A percentile compares a stretch with the other conserved stretches of the same genome.
phyloP scores from a whole-genome alignment of 2,329 filamentous ascomycete species.

The Colletotrichum sp. region DNA sequence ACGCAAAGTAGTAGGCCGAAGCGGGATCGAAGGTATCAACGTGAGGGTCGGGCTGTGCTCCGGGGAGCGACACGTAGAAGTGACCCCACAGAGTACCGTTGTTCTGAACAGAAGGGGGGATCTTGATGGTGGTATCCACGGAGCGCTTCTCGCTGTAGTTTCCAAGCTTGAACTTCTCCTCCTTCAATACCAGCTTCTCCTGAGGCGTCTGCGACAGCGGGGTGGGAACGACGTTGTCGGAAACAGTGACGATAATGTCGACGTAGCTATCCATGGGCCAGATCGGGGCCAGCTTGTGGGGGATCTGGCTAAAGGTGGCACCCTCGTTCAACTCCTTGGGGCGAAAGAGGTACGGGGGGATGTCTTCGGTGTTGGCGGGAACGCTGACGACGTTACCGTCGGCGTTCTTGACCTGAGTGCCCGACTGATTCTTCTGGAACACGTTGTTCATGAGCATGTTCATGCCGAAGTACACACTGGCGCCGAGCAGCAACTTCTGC shows the following conservation, averaged over 20 bases:
- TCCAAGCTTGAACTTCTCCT: conserved; percentile 80
- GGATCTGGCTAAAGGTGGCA: conserved; percentile 68
- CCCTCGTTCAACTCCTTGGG: conserved; percentile 65
- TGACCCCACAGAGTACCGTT: conserved; percentile 96
- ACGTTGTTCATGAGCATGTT: conserved; percentile 63
- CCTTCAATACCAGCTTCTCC: conserved; percentile 76
- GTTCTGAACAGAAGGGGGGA: conserved; percentile 82
- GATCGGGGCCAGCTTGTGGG: conserved; percentile 79
- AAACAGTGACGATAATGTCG: conserved; percentile 86
- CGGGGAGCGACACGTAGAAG: conserved; percentile 84
- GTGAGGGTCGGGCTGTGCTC: conserved; percentile 77
- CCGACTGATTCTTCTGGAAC: conserved; percentile 50
- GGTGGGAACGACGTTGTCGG: conserved; percentile 72
- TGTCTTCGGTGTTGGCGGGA: conserved; percentile 56
- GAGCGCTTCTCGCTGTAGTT: conserved; percentile 81
- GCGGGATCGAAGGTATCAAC: conserved; percentile 73
- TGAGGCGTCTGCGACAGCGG: conserved; percentile 68
- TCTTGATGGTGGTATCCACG: conserved; percentile 76
- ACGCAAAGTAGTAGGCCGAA: conserved; percentile 82
- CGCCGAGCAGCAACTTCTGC: conserved; percentile 54
- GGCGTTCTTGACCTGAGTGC: conserved; percentile 53
- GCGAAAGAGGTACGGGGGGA: conserved; percentile 70
- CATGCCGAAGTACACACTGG: conserved; percentile 62
- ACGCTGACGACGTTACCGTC: conserved; percentile 58
- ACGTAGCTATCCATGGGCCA: conserved; percentile 82